Evolutionary conservation across 208 protist species (phyloP).

Genomic region (Leishmania arabica): DNA sequence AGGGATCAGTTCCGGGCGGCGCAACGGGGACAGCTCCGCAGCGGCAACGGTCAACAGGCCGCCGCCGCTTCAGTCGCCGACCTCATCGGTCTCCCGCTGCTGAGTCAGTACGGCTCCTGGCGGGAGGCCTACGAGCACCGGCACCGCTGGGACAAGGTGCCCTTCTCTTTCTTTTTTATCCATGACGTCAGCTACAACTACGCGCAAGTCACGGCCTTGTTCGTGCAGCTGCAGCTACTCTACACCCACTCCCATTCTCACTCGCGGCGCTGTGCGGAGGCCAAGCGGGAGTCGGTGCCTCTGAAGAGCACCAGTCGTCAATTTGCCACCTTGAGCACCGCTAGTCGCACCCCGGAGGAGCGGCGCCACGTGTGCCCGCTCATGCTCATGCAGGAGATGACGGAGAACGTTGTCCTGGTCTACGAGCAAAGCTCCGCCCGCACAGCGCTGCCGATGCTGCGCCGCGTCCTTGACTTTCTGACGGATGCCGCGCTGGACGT

Average conservation of each 20-base stretch:
- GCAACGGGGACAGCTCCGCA: constrained; percentile 31
- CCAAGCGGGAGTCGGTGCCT: constrained; percentile 26
- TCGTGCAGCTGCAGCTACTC: constrained; percentile 67
- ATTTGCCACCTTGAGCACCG: constrained; percentile 14
- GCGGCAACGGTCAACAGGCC: neutral
- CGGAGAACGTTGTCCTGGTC: constrained; percentile 76
- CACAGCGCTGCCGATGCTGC: constrained; percentile 67
- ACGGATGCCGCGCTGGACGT: constrained; percentile 77
- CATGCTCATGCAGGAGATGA: constrained; percentile 67
- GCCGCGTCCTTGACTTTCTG: constrained; percentile 69
- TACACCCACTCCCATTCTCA: constrained; percentile 55
- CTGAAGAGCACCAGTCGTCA: constrained; percentile 30
- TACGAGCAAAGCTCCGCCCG: constrained; percentile 76
- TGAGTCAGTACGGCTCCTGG: constrained; percentile 88
- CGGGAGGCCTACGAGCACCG: constrained; percentile 82
- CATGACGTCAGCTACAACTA: constrained; percentile 85
- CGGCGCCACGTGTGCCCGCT: constrained; percentile 58
- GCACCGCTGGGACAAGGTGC: constrained; percentile 57
- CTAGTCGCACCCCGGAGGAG: constrained; percentile 27
- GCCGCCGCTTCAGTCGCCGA: constrained; percentile 31
- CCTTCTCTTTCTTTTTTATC: constrained; percentile 86
- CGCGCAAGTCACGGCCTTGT: constrained; percentile 77
- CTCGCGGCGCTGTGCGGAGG: constrained; percentile 42
- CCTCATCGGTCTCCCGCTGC: constrained; percentile 70
- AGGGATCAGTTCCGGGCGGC: constrained; percentile 38